Evolutionary conservation across 2,329 filamentous ascomycete species (phyloP).

Genomic region (Pseudocercospora macadamiae): DNA sequence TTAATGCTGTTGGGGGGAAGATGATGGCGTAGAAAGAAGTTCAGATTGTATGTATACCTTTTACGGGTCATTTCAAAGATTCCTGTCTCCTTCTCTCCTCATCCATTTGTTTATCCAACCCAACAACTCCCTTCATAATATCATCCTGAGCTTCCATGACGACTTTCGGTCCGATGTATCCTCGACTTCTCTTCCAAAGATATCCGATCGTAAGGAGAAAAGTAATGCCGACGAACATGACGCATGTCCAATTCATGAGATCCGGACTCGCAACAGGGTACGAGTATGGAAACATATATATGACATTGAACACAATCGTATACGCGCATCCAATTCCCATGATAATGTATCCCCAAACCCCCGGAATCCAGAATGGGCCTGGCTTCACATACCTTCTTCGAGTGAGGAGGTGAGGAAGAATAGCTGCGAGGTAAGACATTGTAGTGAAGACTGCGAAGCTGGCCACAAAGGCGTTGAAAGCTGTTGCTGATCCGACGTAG

Average conservation of each 20-base stretch:
- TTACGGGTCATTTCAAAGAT: too few species aligned
- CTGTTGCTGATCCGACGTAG: slow-evolving; percentile 67
- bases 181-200: slow-evolving; percentile 41
- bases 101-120: slow-evolving; percentile 20
- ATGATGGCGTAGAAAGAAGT: neutral
- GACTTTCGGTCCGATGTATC: slow-evolving; percentile 44
- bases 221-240: slow-evolving; percentile 57
- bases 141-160: slow-evolving; percentile 32
- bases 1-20: neutral
- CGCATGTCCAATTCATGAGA: slow-evolving; percentile 58
- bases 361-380: slow-evolving; percentile 62
- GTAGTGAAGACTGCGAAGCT: slow-evolving; percentile 60
- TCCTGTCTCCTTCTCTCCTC: slow-evolving; percentile 4
- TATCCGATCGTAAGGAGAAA: slow-evolving; percentile 55
- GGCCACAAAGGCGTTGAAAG: slow-evolving; percentile 67
- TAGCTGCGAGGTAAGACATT: slow-evolving; percentile 64
- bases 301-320: slow-evolving; percentile 63
- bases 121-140: slow-evolving; percentile 31
- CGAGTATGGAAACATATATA: slow-evolving; percentile 62
- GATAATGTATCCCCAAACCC: slow-evolving; percentile 53
- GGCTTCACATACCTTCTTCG: slow-evolving; percentile 50
- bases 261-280: slow-evolving; percentile 48
- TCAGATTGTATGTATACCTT: too few species aligned
- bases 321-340: slow-evolving; percentile 59
- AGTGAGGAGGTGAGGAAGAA: slow-evolving; percentile 54